Percentiles rank a stretch among this genome's conserved stretches.
phyloP scores from a whole-genome alignment of 1,139 yeast species.

The Pichia sp. region DNA sequence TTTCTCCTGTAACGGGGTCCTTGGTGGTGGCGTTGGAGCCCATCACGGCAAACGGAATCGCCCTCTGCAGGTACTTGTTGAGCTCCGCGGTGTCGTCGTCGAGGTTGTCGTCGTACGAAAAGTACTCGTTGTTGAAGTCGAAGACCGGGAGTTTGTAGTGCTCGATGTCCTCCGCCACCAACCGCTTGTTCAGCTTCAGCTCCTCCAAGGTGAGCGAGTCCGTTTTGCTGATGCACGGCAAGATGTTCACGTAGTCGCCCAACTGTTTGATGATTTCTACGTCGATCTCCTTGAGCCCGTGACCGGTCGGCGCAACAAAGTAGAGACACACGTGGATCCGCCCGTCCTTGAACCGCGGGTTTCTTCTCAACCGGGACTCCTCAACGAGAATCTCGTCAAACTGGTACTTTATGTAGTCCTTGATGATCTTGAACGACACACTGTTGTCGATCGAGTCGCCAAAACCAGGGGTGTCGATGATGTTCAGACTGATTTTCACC shows the following conservation, averaged over 20 bases:
- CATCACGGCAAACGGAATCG: slow-evolving; percentile 85
- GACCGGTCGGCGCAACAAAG: slow-evolving; percentile 72
- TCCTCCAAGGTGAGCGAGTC: slow-evolving; percentile 82
- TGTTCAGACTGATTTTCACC: slow-evolving; percentile 55
- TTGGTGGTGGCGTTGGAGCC: slow-evolving; percentile 60
- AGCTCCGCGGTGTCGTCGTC: slow-evolving; percentile 78
- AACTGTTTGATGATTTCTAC: slow-evolving; percentile 73
- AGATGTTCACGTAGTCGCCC: slow-evolving; percentile 76
- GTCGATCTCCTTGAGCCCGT: slow-evolving; percentile 70
- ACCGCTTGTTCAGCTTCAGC: slow-evolving; percentile 59
- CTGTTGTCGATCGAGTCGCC: slow-evolving; percentile 69
- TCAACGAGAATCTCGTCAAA: slow-evolving; percentile 89
- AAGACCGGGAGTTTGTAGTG: slow-evolving; percentile 77
- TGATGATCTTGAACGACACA: slow-evolving; percentile 59
- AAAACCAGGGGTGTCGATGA: slow-evolving; percentile 76
- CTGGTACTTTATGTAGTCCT: slow-evolving; percentile 76
- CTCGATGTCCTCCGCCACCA: slow-evolving; percentile 67
- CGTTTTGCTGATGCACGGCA: slow-evolving; percentile 84
- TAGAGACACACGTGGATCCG: slow-evolving; percentile 70
- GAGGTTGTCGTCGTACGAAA: slow-evolving; percentile 50
- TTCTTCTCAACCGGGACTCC: slow-evolving; percentile 86
- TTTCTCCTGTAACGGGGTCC: slow-evolving; percentile 54
- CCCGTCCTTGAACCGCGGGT: slow-evolving; percentile 73
- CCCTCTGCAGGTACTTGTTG: slow-evolving; percentile 65
- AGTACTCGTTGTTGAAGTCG: slow-evolving; percentile 67